phyloP scores from a whole-genome alignment of 1,284 basidiomycete genomes.

The Cronartium quercuum region DNA sequence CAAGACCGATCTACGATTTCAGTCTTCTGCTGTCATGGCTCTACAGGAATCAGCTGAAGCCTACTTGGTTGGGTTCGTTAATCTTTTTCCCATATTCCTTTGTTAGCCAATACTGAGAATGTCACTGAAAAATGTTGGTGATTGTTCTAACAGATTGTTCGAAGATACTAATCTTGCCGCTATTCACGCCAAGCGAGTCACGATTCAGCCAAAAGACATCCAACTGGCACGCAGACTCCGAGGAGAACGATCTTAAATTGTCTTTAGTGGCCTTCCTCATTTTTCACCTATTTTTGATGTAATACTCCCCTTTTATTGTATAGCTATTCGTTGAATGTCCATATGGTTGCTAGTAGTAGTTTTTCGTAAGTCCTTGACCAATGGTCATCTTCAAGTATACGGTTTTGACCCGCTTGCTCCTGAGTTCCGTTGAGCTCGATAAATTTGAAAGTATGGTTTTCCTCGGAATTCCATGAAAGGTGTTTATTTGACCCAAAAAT shows the following conservation, averaged over 20 bases:
- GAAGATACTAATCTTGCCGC: constrained; percentile 50
- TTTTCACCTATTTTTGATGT: too few relatives aligned
- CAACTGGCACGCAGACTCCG: constrained; percentile 59
- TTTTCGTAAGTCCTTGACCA: too few relatives aligned
- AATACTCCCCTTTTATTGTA: too few relatives aligned
- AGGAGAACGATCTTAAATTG: constrained; percentile 53
- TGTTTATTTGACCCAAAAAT: too few relatives aligned
- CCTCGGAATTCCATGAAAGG: too few relatives aligned
- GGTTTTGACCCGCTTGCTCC: too few relatives aligned
- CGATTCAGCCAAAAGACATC: constrained; percentile 66
- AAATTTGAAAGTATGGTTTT: too few relatives aligned
- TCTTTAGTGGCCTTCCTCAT: too few relatives aligned
- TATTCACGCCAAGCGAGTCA: constrained; percentile 51
- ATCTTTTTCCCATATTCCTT: background rate
- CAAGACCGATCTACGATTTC: constrained; percentile 64
- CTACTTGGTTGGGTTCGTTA: constrained; percentile 61
- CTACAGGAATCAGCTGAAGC: constrained; percentile 90
- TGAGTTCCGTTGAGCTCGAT: too few relatives aligned
- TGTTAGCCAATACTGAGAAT: background rate
- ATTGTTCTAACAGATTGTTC: constrained; percentile 39
- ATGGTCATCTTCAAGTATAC: too few relatives aligned
- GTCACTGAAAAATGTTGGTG: background rate
- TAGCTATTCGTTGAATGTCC: too few relatives aligned
- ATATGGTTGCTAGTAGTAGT: too few relatives aligned
- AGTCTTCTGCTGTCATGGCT: constrained; percentile 79